Evolutionary conservation across 2,329 filamentous ascomycete genomes (phyloP).

Genomic region (Fusarium subglutinans): DNA sequence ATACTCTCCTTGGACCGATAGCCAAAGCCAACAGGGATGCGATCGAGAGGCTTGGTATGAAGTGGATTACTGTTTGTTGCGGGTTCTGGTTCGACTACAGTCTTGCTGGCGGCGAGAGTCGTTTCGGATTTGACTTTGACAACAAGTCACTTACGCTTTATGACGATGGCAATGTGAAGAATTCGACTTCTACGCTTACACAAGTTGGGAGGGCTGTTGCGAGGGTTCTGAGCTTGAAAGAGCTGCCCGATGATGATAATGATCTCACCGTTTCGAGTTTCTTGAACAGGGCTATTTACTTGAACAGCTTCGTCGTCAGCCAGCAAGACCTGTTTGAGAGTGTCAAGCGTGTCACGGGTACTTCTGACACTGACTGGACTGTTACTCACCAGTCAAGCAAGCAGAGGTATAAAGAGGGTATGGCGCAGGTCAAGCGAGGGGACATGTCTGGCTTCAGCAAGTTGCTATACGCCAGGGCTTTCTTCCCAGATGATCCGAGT

Average conservation of each 20-base stretch:
- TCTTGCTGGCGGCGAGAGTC: slow-evolving; percentile 48
- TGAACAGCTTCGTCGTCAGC: slow-evolving; percentile 65
- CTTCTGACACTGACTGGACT: slow-evolving; percentile 66
- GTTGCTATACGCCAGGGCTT: slow-evolving; percentile 62
- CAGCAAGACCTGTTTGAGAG: slow-evolving; percentile 72
- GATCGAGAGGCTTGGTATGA: slow-evolving; percentile 52
- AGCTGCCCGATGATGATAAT: slow-evolving; percentile 50
- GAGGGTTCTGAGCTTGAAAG: slow-evolving; percentile 56
- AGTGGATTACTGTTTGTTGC: slow-evolving; percentile 61
- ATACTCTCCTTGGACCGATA: slow-evolving; percentile 37
- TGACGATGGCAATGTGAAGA: slow-evolving; percentile 57
- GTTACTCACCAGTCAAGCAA: slow-evolving; percentile 57
- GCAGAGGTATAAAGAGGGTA: slow-evolving; percentile 58
- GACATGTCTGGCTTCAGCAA: slow-evolving; percentile 55
- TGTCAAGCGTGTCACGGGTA: slow-evolving; percentile 65
- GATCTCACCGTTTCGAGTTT: slow-evolving; percentile 49
- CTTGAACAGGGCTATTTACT: slow-evolving; percentile 58
- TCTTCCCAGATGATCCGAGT: slow-evolving; percentile 49
- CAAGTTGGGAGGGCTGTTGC: slow-evolving; percentile 66
- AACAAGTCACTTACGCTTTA: slow-evolving; percentile 55
- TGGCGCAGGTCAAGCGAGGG: slow-evolving; percentile 52
- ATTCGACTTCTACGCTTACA: slow-evolving; percentile 55
- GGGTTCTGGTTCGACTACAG: slow-evolving; percentile 65
- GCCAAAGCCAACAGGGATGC: slow-evolving; percentile 43
- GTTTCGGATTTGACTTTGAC: slow-evolving; percentile 60